Evolutionary conservation across 495 filamentous ascomycete species (phyloP), one percentile per base, ranked within the genome.

Genomic region (Viridothelium virens): DNA sequence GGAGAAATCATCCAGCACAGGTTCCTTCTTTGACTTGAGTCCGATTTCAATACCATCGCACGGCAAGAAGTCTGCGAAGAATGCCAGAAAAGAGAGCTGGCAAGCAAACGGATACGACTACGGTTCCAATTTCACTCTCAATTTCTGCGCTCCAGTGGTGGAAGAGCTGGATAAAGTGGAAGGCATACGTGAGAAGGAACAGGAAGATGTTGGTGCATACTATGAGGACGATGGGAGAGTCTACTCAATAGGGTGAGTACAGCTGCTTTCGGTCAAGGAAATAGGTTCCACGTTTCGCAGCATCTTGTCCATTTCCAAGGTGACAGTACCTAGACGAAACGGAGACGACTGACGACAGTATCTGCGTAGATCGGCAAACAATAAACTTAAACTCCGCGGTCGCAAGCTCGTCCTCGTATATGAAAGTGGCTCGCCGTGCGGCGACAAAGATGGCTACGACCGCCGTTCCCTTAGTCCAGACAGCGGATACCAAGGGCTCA

Each of bases 361-460:
- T 65, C 16, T 14, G 10, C 56, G 63, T 72, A 92, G 91, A 41
- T 81, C 87, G 73, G 80, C 87, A 71, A 92, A 89, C 5, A 76
- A 79, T 11, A 79, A 83, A 5, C 86, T 90, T 41, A 79, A 89
- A 61, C 89, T 96, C 70, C 86, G 92, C 4, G 95, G 95, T 61
- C 87, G 90, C 67, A 95, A 96, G 74, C 85, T 99, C 3, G 86
- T 97, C 37, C 79, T 99, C 59, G 91, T 96, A 75, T 97, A 97
- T 75, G 91, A 86, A 31, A 84, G 90, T 66, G 95, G 95, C 36
- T 97, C 93, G 0, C 91, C 89, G 9, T 97, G 92, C 72, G 82
- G 79, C 36, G 70, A 76, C 3, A 66, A 66, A 16, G 48, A 33
- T 16, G 25, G 44, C 39, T 69, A 68, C 31, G 5, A 59, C 36